These are phyloP conservation scores for Scutellaria minor DNA, from an alignment of 257 asterid species.

Conservation along the genomic window DNA sequence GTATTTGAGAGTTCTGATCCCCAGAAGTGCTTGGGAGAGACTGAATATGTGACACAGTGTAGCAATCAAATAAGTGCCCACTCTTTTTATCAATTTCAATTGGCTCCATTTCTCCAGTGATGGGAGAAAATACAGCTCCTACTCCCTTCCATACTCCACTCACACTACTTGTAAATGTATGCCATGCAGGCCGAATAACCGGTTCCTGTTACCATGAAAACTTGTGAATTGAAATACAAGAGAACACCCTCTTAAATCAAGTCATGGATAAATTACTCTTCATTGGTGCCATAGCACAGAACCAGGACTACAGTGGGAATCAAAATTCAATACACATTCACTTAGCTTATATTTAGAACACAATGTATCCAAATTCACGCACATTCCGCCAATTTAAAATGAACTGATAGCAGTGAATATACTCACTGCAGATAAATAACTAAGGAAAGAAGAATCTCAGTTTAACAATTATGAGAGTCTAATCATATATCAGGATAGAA, in stretches of 20 bases:
- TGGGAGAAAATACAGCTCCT: conserved; percentile 95
- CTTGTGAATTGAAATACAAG: conserved; percentile 12
- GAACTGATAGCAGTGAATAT: no score
- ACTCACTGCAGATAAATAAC: no score
- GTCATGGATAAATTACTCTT: not conserved
- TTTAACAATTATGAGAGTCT: not conserved
- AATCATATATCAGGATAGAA: not conserved
- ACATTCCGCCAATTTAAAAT: not conserved
- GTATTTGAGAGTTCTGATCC: conserved; percentile 59
- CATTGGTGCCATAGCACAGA: not conserved
- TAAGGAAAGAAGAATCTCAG: not conserved
- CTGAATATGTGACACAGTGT: conserved; percentile 66
- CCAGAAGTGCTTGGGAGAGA: conserved; percentile 58
- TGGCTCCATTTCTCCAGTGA: conserved; percentile 98
- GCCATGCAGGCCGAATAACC: conserved; percentile 88
- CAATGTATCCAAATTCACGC: conserved; percentile 9
- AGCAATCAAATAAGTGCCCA: conserved; percentile 89
- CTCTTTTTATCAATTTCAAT: conserved; percentile 73
- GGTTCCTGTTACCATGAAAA: conserved; percentile 72
- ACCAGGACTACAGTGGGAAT: not conserved
- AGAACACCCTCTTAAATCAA: not conserved
- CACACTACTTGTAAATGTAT: conserved; percentile 88
- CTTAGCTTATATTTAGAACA: not conserved
- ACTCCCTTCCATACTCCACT: conserved; percentile 99
- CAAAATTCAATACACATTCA: conserved; percentile 10